Evolutionary conservation across 139 green algal genomes (phyloP), one percentile per base, ranked within the genome.

Genomic region (Tetratostichococcus sp.): DNA sequence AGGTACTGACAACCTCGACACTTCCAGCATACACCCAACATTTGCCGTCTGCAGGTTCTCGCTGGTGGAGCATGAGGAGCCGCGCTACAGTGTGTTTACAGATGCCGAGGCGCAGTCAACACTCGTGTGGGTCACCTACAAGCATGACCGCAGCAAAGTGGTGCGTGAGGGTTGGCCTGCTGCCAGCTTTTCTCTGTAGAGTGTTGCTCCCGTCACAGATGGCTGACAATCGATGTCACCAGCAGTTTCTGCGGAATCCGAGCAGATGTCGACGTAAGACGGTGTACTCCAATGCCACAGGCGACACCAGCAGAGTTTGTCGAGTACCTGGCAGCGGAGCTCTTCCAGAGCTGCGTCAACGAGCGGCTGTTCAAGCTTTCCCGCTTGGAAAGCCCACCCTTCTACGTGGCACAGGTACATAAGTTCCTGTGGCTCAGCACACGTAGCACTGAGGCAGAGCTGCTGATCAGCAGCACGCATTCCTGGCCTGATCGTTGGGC

Each of bases 281-380:
- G n/a, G n/a, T n/a, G n/a, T n/a, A n/a, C n/a, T n/a, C 39, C 39
- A 5, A 17, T 23, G 14, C 11, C 50, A 17, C 50, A 62, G 50
- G 50, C 50, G 34, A 93, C 86, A 1, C 84, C 89, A 0, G 70
- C 33, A 30, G 79, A 92, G 16, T 94, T 86, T 71, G 71, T 85
- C 50, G 70, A 85, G 5, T 79, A 74, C 50, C 43, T 89, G 50
- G 72, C 86, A 69, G 79, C 84, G 8, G 77, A 85, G n/a, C 62
- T 94, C 67, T 93, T 94, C 79, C 77, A 91, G 35, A 69, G 71
- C 21, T 80, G 76, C 25, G 59, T 96, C n/a, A 93, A 93, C 77
- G 81, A 86, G 23, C 82, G 92, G 43, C 80, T 97, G 66, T 96
- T 90, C 77, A 89, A 89, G 75, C 71, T 96, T 3, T 86, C 73